Base-by-base conservation (phyloP, 1,284 basidiomycete genomes). In the Malassezia equina region DNA sequence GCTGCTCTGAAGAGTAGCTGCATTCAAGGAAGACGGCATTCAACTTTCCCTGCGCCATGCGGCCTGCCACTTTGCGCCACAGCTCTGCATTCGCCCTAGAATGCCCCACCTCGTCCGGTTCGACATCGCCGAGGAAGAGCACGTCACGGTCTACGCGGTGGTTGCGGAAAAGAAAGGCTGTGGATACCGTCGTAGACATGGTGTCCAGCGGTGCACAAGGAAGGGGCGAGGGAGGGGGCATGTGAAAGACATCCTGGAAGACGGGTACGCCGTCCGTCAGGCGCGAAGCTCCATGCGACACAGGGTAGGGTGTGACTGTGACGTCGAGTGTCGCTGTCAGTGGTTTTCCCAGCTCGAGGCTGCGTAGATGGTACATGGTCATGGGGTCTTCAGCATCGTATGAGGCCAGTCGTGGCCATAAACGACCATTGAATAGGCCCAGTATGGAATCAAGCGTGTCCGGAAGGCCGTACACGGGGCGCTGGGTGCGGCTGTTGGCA, bases 381-480 rank as follows among this genome's bases (percentile, higher is more conserved):
- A 63, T 49, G 1, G 65, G 62, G 23, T 65, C 67, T 42, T 69
- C 64, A 63, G 82, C 80, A 51, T 84, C 78, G 80, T 83, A 85
- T 9, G 84, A 83, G 2, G 85, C 86, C 17, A 90, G 79, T 61
- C 83, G 84, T 1, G 87, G 87, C 87, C 87, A 90, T 48, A 88
- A 77, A 12, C 84, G 80, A 68, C 83, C 84, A 3, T 83, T 80
- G 70, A 90, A 90, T n/a, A 87, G 77, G 51, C 77, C 79, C 63
- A 86, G 81, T 2, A 90, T 75, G 68, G 84, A 82, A 60, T 83
- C 76, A 31, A 90, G 78, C 9, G 82, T 84, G 41, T 81, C 77
- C 41, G 79, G 76, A 7, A 82, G 76, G 0, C 81, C 86, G 59
- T 80, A 82, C 17, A 90, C 81, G 8, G 80, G 80, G 65, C 84